A percentile compares a stretch with the other conserved stretches of the same genome.
Conservation (phyloP, 495 filamentous ascomycete species). For the Ramalina peruviana region DNA sequence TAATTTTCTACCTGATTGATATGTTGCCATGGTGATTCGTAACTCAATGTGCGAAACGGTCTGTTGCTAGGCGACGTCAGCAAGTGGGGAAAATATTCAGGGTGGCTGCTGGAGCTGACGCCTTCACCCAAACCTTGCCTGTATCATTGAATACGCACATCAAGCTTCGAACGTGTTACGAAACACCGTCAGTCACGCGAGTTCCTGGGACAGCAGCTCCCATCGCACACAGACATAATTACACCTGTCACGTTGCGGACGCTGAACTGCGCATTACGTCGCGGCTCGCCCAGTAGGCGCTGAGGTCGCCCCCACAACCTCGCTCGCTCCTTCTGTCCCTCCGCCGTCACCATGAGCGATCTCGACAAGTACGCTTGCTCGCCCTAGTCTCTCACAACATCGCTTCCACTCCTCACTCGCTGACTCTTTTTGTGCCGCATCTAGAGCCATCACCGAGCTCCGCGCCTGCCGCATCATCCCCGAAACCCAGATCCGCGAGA, state of each 20-base stretch:
- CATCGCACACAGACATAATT: not conserved
- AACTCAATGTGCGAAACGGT: too few species aligned
- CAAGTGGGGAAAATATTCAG: too few species aligned
- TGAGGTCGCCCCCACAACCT: not conserved
- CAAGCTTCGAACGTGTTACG: too few species aligned
- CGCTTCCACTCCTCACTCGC: not conserved
- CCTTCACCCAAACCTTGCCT: too few species aligned
- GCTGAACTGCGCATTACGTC: not conserved
- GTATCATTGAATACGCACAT: too few species aligned
- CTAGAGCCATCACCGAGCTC: constrained; percentile 82
- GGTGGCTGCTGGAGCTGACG: too few species aligned
- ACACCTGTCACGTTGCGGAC: not conserved
- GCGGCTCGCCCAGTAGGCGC: not conserved
- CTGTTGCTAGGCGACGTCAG: too few species aligned
- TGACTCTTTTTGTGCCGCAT: not conserved
- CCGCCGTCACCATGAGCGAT: constrained; percentile 54
- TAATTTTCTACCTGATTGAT: too few species aligned
- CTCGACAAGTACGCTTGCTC: constrained; percentile 55
- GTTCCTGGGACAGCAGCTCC: too few species aligned
- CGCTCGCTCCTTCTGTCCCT: not conserved
- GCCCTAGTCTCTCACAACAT: not conserved
- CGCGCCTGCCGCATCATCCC: constrained; percentile 94
- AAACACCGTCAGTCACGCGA: too few species aligned
- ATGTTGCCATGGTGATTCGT: too few species aligned
- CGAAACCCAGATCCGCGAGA: constrained; percentile 83